Evolutionary conservation across 179 eudicot species (phyloP), one percentile per base, ranked within the genome.

Genomic region (Corrigiola litoralis): DNA sequence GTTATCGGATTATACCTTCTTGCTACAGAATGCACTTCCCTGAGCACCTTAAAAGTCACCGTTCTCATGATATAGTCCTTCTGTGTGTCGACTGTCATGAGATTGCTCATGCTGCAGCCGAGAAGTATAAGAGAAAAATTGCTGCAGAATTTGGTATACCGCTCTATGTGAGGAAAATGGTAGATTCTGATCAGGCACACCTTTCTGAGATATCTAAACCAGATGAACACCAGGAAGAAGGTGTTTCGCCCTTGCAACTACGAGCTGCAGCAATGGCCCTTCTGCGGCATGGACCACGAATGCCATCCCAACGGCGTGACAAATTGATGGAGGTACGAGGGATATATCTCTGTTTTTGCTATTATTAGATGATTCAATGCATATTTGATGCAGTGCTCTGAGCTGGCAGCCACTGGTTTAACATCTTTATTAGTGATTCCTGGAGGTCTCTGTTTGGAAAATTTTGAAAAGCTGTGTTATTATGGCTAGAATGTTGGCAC

Each of bases 71-170:
- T 76, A 95, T 95, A 72, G 99, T 95, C 75, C 75, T 95, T 59
- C 80, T 95, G 62, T 95, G 99, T 70, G 99, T 95, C 47, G 99
- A 91, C 66, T 95, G 99, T 70, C 99, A 95, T 78, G 99, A 95
- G 77, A 69, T 79, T 74, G 97, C 99, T 68, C 99, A 95, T 81
- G 87, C 95, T 64, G 85, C 90, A 57, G 99, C 99, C 62, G 99
- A 95, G 79, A 95, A 81, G 80, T 81, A 91, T 67, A 95, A 95
- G 72, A 83, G 75, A 69, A 73, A 73, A 47, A 72, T 95, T 71
- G 95, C 97, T 68, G 60, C 65, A 44, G 97, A 95, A 77, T 85
- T 79, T 80, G 87, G 84, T 42, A 82, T 95, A 65, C 99, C 99
- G 5, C 92, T 95, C 49, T 95, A 82, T 69, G 78, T 95, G 32